Evolutionary conservation across 202 grass and related monocot species (phyloP).

Genomic region (Panicum hallii): DNA sequence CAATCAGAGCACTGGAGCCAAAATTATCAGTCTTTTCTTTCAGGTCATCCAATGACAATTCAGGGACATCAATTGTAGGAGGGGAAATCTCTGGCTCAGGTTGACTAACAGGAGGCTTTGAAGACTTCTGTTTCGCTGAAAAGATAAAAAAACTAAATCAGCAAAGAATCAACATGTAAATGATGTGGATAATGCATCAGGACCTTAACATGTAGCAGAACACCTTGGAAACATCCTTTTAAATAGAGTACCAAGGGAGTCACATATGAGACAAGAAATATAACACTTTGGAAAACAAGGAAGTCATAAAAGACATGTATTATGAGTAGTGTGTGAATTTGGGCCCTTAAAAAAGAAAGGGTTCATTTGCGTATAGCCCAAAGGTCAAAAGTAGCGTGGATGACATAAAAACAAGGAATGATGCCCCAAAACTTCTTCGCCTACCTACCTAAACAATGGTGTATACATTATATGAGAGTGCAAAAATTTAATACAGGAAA

Average conservation of each 20-base stretch:
- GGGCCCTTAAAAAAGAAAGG: slow-evolving; percentile 29
- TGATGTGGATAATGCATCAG: not conserved
- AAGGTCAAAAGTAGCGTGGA: not conserved
- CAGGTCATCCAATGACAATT: slow-evolving; percentile 70
- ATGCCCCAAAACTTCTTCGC: not conserved
- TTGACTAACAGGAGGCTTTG: slow-evolving; percentile 41
- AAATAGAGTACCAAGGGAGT: slow-evolving; percentile 4
- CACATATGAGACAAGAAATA: not conserved
- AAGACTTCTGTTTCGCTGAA: slow-evolving; percentile 67
- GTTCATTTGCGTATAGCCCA: not conserved
- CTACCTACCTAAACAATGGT: slow-evolving; percentile 1
- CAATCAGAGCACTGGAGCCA: slow-evolving; percentile 80
- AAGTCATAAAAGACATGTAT: slow-evolving; percentile 12
- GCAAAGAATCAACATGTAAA: slow-evolving; percentile 9
- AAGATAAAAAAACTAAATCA: slow-evolving; percentile 41
- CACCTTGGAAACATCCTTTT: not conserved
- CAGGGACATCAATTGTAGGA: slow-evolving; percentile 75
- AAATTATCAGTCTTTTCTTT: slow-evolving; percentile 89
- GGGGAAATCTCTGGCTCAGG: slow-evolving; percentile 60
- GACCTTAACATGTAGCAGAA: not conserved
- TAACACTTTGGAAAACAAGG: slow-evolving; percentile 16
- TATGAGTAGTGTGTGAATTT: not conserved
- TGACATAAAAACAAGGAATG: not conserved
- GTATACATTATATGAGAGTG: not conserved
- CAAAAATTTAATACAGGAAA: not conserved